phyloP scores from a whole-genome alignment of 1,139 yeast species.

The Sugiyamaella japonica region DNA sequence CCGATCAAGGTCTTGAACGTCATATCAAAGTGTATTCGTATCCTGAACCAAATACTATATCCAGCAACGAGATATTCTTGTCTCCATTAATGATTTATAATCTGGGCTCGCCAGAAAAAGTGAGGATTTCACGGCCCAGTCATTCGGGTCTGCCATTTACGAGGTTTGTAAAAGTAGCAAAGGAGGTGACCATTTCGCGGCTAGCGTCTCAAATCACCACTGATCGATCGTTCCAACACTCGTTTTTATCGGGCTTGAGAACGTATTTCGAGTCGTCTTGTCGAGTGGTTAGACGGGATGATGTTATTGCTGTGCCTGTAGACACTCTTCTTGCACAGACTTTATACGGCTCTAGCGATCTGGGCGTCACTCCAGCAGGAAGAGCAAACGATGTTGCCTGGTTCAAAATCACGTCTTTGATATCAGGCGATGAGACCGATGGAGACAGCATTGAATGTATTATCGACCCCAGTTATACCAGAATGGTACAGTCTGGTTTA shows the following conservation, averaged over 20 bases:
- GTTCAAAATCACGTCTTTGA: constrained; percentile 60
- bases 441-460: constrained; percentile 53
- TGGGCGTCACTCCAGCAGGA: constrained; percentile 50
- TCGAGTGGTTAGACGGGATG: constrained; percentile 62
- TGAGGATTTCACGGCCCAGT: constrained; percentile 36
- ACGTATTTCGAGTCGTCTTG: constrained; percentile 57
- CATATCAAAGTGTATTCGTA: constrained; percentile 57
- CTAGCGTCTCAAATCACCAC: constrained; percentile 70
- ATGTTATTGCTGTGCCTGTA: constrained; percentile 72
- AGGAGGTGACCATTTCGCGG: constrained; percentile 60
- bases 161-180: constrained; percentile 43
- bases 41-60: constrained; percentile 59
- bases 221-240: constrained; percentile 63
- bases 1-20: constrained; percentile 27
- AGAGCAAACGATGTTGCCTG: constrained; percentile 78
- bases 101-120: constrained; percentile 42
- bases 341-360: constrained; percentile 45
- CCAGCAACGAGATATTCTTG: constrained; percentile 48
- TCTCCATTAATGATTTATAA: constrained; percentile 68
- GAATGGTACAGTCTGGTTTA: constrained; percentile 66
- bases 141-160: constrained; percentile 8
- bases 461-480: constrained; percentile 63
- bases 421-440: constrained; percentile 35
- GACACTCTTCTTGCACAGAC: constrained; percentile 70
- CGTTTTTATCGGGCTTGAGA: constrained; percentile 64